Conservation (phyloP, 805 yeast species). For the Ogataea nonfermentans region DNA sequence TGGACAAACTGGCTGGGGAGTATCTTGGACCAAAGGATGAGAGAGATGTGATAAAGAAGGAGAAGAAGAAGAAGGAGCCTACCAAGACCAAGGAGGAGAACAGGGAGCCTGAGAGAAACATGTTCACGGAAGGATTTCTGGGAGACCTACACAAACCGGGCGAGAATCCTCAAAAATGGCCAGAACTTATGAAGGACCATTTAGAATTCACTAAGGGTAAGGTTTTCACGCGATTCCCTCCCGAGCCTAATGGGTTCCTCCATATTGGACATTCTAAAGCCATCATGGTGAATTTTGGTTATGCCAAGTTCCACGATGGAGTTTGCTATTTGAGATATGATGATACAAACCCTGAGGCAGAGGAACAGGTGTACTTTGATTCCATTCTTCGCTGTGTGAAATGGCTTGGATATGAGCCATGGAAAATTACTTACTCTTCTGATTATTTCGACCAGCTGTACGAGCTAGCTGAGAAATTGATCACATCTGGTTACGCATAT, state of each 20-base stretch:
- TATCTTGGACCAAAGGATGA: conserved; percentile 94
- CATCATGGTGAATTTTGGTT: conserved; percentile 97
- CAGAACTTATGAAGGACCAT: conserved; percentile 81
- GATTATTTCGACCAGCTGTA: conserved; percentile 92
- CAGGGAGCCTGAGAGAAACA: conserved; percentile 49
- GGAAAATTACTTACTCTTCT: conserved; percentile 92
- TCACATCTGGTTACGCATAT: conserved; percentile 71
- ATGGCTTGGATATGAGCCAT: conserved; percentile 95
- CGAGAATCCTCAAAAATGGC: conserved; percentile 86
- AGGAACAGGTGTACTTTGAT: conserved; percentile 85
- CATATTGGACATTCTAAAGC: conserved; percentile 99
- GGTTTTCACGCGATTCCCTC: conserved; percentile 95
- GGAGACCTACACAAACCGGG: conserved; percentile 96
- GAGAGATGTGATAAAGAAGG: conserved; percentile 79
- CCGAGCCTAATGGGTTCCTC: conserved; percentile 96
- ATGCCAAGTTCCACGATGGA: conserved; percentile 83
- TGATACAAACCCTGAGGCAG: conserved; percentile 99
- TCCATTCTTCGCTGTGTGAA: conserved; percentile 79
- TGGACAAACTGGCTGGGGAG: conserved; percentile 72
- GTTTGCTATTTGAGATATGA: conserved; percentile 90
- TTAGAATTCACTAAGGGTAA: conserved; percentile 73
- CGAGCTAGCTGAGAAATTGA: conserved; percentile 81
- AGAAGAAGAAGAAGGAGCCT: conserved; percentile 53
- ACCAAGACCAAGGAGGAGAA: conserved; percentile 22
- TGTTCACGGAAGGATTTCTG: conserved; percentile 93